Evolutionary conservation across 495 filamentous ascomycete genomes (phyloP).

Genomic region (Recurvomyces mirabilis): DNA sequence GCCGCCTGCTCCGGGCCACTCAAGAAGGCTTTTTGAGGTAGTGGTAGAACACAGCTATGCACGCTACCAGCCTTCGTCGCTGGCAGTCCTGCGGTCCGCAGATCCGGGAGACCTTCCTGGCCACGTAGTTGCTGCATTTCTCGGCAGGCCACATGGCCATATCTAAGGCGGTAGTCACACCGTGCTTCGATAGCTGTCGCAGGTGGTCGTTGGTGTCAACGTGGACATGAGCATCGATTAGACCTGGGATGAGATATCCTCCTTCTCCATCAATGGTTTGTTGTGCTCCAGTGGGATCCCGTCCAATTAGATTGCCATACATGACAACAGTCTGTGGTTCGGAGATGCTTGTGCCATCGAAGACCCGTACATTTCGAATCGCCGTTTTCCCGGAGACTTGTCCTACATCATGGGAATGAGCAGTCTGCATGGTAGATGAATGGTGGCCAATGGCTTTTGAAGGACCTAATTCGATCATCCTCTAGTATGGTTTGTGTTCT

Average conservation of each 20-base stretch:
- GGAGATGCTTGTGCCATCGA: slow-evolving; percentile 5
- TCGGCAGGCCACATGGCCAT: no score
- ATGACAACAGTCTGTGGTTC: slow-evolving; percentile 8
- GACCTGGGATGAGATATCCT: slow-evolving; percentile 29
- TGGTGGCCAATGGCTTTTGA: no score
- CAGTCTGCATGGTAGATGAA: no score
- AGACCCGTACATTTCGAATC: slow-evolving; percentile 11
- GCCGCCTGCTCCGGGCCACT: slow-evolving; percentile 2
- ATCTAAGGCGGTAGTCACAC: slow-evolving; percentile 30
- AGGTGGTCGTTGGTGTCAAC: slow-evolving; percentile 17
- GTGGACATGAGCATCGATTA: slow-evolving; percentile 32
- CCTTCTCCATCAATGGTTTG: slow-evolving; percentile 25
- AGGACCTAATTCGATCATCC: no score
- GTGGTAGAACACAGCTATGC: background rate
- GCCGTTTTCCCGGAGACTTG: slow-evolving; percentile 8
- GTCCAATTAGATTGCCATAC: background rate
- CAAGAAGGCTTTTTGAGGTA: slow-evolving; percentile 2
- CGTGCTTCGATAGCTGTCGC: slow-evolving; percentile 26
- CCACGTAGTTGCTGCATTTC: slow-evolving; percentile 26
- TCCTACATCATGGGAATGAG: no score
- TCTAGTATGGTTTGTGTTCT: no score
- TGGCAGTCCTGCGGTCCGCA: slow-evolving; percentile 24
- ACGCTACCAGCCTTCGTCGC: slow-evolving; percentile 17
- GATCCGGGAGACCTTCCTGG: slow-evolving; percentile 22
- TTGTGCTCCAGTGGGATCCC: background rate